phyloP scores from a whole-genome alignment of 2,329 filamentous ascomycete species.

The Scedosporium minutisporum region DNA sequence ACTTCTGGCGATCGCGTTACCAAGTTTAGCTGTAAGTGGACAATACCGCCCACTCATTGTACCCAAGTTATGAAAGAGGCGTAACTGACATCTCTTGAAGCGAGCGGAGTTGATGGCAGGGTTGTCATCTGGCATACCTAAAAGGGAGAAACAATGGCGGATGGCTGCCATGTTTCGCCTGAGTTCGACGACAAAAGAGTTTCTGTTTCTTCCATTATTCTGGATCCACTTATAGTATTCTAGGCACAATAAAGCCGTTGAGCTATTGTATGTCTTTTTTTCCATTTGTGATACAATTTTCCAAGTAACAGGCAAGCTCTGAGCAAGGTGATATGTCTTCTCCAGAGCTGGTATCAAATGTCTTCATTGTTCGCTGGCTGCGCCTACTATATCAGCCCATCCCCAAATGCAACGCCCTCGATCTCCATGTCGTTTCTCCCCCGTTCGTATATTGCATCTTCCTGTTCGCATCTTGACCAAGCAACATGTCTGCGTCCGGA shows the following conservation, averaged over 20 bases:
- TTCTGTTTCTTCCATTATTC: conserved; percentile 9
- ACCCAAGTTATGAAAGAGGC: neutral
- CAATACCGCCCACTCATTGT: neutral
- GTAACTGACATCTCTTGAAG: conserved; percentile 30
- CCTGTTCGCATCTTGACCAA: neutral
- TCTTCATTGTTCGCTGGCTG: neutral
- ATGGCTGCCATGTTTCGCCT: neutral
- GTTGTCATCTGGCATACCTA: conserved; percentile 70
- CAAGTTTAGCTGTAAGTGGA: conserved; percentile 74
- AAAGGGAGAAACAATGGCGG: conserved; percentile 13
- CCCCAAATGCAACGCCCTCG: neutral
- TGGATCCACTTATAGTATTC: conserved; percentile 5
- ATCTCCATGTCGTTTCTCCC: too few relatives aligned
- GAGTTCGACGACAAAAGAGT: neutral
- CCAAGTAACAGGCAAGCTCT: neutral
- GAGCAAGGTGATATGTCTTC: too few relatives aligned
- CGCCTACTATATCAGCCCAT: neutral
- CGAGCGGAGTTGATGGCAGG: conserved; percentile 74
- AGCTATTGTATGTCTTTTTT: neutral
- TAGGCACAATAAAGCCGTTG: neutral
- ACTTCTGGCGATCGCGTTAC: conserved; percentile 52
- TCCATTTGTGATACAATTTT: neutral
- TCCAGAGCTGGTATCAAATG: neutral
- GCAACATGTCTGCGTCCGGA: neutral
- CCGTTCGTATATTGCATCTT: too few relatives aligned